Evolutionary conservation across 805 yeast genomes (phyloP), one percentile per base, ranked within the genome.

Genomic region (Candida verbasci): DNA sequence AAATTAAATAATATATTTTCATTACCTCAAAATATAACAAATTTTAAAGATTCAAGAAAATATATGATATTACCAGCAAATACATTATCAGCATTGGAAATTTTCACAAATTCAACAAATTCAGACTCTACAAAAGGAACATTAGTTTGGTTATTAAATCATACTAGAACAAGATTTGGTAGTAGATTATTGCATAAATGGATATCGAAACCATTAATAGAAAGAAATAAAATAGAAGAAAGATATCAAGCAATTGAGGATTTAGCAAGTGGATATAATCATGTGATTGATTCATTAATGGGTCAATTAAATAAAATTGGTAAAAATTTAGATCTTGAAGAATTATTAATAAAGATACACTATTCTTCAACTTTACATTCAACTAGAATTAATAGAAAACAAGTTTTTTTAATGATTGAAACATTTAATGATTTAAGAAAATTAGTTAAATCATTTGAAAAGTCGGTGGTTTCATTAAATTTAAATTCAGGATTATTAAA

Each of bases 161-260:
- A 83, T 45, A 86, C 97, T 0, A 61, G 76, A 23, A 86, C 97
- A 0, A 67, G 72, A 20, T 82, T 82, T 56, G 98, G 98, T 0
- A 72, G 68, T 30, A 59, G 96, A 37, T 48, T 76, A 40, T 55
- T 93, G 10, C 66, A 70, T 20, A 63, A 72, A 25, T 93, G 98
- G 98, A 60, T 89, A 0, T 67, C 78, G 1, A 66, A 71, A 41
- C 98, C 98, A 1, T 65, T 89, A 16, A 58, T 76, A 0, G 68
- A 78, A 29, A 61, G 67, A 21, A 66, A 60, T 1, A 60, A 60
- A 7, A 82, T 93, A 2, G 68, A 72, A 38, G 66, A 68, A n/a
- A 68, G 98, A 17, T 60, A 73, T 0, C 74, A 73, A 27, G 87
- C 95, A 0, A 70, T 67, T 7, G 58, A 45, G 3, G 62, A 56